Percentiles rank a stretch among this genome's conserved stretches.
phyloP scores from a whole-genome alignment of 2,329 filamentous ascomycete genomes.

The Zymoseptoria ardabiliae region DNA sequence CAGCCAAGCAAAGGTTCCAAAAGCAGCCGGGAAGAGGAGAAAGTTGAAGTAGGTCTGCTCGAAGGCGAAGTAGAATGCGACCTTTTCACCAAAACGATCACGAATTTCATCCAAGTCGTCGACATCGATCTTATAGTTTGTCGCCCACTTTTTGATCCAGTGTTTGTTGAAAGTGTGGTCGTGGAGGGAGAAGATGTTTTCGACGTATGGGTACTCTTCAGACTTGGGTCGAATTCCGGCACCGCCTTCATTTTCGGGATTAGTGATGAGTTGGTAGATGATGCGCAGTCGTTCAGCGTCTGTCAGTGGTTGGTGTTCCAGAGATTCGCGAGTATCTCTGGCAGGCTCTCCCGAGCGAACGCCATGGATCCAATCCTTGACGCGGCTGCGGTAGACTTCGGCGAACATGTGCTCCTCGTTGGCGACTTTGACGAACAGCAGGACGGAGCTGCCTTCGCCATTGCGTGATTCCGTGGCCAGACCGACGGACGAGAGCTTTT shows the following conservation, averaged over 20 bases:
- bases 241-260: conserved; percentile 40
- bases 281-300: conserved; percentile 83
- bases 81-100: conserved; percentile 49
- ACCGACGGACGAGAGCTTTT: conserved; percentile 69
- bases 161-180: conserved; percentile 47
- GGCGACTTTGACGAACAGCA: conserved; percentile 76
- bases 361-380: conserved; percentile 90
- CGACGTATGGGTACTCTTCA: conserved; percentile 44
- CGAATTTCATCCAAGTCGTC: conserved; percentile 46
- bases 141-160: conserved; percentile 48
- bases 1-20: conserved; percentile 71
- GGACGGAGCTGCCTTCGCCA: conserved; percentile 64
- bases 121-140: conserved; percentile 38
- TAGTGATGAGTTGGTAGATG: conserved; percentile 67
- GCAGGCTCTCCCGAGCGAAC: conserved; percentile 71
- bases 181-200: conserved; percentile 44
- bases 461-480: conserved; percentile 80
- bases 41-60: conserved; percentile 85
- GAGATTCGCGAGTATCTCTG: conserved; percentile 60
- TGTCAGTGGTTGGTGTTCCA: conserved; percentile 68
- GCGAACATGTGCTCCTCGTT: conserved; percentile 67
- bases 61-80: conserved; percentile 95
- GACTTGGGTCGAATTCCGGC: conserved; percentile 46
- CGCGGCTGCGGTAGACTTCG: conserved; percentile 71
- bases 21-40: conserved; percentile 69